Conservation (phyloP, 352 stramenopile species). For the Elongisporangium undulatum region DNA sequence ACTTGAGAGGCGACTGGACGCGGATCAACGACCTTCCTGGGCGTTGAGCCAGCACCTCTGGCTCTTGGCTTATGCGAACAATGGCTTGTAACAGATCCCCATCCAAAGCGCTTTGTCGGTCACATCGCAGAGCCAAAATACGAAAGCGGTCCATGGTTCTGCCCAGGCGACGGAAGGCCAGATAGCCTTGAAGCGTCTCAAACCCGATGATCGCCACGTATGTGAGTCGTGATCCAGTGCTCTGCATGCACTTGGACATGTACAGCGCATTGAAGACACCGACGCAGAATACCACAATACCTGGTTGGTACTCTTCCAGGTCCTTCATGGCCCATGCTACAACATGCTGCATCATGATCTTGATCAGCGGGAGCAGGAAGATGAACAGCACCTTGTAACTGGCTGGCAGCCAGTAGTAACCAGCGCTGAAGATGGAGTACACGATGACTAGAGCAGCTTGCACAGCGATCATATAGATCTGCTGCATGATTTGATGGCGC, state of each 20-base stretch:
- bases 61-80: too few relatives aligned
- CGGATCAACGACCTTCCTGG: too few relatives aligned
- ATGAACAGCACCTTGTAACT: background rate
- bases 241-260: conserved; percentile 25
- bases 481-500: background rate
- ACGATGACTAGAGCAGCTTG: background rate
- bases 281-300: conserved; percentile 21
- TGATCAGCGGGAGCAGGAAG: background rate
- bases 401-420: background rate
- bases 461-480: background rate
- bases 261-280: conserved; percentile 39
- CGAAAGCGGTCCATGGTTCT: too few relatives aligned
- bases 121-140: too few relatives aligned
- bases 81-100: too few relatives aligned
- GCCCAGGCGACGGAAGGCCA: conserved; percentile 11
- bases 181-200: too few relatives aligned
- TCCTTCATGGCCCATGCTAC: background rate
- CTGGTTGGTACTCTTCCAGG: conserved; percentile 18
- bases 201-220: conserved; percentile 14
- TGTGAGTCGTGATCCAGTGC: conserved; percentile 10
- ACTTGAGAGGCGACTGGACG: too few relatives aligned
- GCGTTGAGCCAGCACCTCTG: too few relatives aligned
- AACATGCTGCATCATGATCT: background rate
- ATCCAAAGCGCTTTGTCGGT: too few relatives aligned
- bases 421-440: background rate